phyloP scores from a whole-genome alignment of 2,329 filamentous ascomycete species.

The Bretziella fagacearum region DNA sequence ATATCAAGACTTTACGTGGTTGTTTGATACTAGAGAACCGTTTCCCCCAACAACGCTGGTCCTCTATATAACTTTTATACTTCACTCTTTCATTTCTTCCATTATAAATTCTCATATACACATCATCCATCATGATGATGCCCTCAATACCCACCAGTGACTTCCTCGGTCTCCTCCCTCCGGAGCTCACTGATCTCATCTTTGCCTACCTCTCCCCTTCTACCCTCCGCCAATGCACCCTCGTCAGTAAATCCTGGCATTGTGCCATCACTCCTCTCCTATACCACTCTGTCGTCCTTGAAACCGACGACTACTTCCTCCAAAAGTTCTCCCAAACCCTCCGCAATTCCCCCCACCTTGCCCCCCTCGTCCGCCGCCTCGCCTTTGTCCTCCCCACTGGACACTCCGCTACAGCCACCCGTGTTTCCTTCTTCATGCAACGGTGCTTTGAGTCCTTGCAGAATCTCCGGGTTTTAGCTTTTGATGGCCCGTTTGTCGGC shows the following conservation, averaged over 20 bases:
- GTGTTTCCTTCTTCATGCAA: conserved; percentile 11
- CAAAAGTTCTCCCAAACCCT: conserved; percentile 12
- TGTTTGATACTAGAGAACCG: too few species aligned
- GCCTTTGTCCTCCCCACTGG: background rate
- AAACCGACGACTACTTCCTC: conserved; percentile 12
- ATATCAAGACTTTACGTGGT: too few species aligned
- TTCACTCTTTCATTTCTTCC: background rate
- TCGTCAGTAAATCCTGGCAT: conserved; percentile 3
- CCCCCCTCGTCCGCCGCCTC: conserved; percentile 8
- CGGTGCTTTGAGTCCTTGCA: conserved; percentile 9
- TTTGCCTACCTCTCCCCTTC: conserved; percentile 5
- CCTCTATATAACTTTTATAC: too few species aligned
- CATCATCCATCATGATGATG: background rate
- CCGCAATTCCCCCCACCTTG: conserved; percentile 7
- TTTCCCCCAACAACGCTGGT: too few species aligned
- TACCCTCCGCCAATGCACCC: background rate
- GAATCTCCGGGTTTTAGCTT: conserved; percentile 5
- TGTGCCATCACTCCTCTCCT: conserved; percentile 6
- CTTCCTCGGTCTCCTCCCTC: conserved; percentile 5
- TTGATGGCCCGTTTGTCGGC: conserved; percentile 10
- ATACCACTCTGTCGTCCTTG: conserved; percentile 8
- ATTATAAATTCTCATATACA: background rate
- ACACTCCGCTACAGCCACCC: background rate
- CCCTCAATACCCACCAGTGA: conserved; percentile 8
- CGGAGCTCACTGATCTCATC: conserved; percentile 10